phyloP scores from a whole-genome alignment of 2,329 filamentous ascomycete species.

The Xenoacremonium recifei region DNA sequence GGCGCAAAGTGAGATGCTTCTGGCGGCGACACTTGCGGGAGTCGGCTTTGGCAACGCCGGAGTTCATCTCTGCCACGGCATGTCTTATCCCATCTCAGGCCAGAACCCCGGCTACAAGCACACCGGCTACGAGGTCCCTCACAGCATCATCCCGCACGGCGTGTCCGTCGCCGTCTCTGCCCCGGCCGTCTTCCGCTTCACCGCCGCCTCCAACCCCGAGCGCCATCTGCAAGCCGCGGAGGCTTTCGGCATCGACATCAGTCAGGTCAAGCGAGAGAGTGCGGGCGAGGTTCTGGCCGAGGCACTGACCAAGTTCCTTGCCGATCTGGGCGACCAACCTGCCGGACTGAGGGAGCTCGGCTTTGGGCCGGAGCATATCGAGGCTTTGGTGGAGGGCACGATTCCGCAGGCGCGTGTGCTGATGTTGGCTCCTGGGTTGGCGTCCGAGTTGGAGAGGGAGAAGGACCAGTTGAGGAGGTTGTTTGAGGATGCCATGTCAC shows the following conservation, averaged over 20 bases:
- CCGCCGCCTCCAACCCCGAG: constrained; percentile 85
- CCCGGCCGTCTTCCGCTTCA: constrained; percentile 92
- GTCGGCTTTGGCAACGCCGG: constrained; percentile 98
- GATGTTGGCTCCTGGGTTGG: constrained; percentile 84
- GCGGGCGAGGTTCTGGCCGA: constrained; percentile 87
- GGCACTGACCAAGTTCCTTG: constrained; percentile 77
- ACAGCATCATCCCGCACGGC: constrained; percentile 88
- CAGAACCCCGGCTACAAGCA: constrained; percentile 92
- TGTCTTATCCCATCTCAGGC: constrained; percentile 96
- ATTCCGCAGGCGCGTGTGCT: constrained; percentile 88
- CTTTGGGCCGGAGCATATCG: constrained; percentile 73
- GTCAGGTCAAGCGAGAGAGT: constrained; percentile 81
- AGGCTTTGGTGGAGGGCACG: constrained; percentile 87
- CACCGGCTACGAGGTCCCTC: constrained; percentile 73
- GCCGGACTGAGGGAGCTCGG: constrained; percentile 80
- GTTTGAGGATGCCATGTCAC: constrained; percentile 60
- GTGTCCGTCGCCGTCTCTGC: constrained; percentile 93
- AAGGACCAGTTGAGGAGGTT: constrained; percentile 67
- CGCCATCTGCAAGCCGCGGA: constrained; percentile 88
- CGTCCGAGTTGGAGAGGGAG: constrained; percentile 66
- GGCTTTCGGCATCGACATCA: constrained; percentile 85
- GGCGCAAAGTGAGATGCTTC: constrained; percentile 92
- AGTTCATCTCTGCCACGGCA: constrained; percentile 78
- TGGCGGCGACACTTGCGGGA: constrained; percentile 89
- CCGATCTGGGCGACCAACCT: constrained; percentile 85